phyloP scores from a whole-genome alignment of 1,284 basidiomycete species.

The Kwoniella shivajii region DNA sequence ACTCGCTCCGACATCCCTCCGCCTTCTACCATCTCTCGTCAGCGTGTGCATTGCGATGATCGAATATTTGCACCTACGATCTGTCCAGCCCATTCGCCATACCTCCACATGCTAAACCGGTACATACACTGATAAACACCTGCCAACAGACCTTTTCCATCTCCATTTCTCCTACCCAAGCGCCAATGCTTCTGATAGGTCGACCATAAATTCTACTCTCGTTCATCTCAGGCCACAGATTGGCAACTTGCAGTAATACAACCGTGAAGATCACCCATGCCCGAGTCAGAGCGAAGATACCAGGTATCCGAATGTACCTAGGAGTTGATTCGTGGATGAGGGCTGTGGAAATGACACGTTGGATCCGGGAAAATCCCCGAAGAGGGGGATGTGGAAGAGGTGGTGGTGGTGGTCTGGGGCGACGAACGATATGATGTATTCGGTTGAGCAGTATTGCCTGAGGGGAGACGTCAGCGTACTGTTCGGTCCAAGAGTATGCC shows the following conservation, averaged over 20 bases:
- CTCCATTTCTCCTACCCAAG: constrained; percentile 40
- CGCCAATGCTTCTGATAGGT: constrained; percentile 23
- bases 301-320: constrained; percentile 43
- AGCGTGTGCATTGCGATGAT: neutral
- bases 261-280: constrained; percentile 47
- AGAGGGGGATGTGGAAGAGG: constrained; percentile 31
- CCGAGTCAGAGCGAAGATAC: constrained; percentile 36
- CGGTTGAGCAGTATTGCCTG: constrained; percentile 51
- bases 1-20: constrained; percentile 40
- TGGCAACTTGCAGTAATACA: constrained; percentile 44
- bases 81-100: constrained; percentile 47
- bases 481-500: neutral
- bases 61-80: constrained; percentile 26
- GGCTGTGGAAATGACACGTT: constrained; percentile 12
- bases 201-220: constrained; percentile 9
- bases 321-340: constrained; percentile 37
- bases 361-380: constrained; percentile 9
- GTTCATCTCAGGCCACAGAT: constrained; percentile 34
- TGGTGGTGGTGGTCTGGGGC: constrained; percentile 37
- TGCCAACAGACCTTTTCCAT: constrained; percentile 52
- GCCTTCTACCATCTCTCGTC: constrained; percentile 22
- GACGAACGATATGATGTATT: constrained; percentile 49
- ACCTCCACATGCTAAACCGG: constrained; percentile 40
- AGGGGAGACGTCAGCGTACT: neutral
- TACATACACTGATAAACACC: constrained; percentile 49